Evolutionary conservation across 257 asterid species (phyloP).

Genomic region (Solanum tarapatanum): DNA sequence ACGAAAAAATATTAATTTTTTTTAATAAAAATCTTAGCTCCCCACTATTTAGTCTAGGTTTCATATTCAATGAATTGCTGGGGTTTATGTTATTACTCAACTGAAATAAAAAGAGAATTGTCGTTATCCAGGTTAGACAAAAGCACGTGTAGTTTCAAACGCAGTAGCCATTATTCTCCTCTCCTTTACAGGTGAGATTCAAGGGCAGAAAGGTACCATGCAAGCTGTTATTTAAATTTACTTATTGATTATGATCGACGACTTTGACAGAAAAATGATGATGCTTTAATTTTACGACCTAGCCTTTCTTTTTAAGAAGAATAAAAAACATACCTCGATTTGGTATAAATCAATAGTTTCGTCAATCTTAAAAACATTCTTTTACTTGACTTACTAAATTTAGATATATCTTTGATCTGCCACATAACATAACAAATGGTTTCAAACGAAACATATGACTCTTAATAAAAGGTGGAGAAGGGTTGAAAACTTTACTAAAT

Average conservation of each 20-base stretch:
- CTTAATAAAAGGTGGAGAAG: not conserved
- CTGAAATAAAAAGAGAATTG: slow-evolving; percentile 22
- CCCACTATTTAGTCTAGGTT: not conserved
- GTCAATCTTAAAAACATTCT: not conserved
- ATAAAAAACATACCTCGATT: no score
- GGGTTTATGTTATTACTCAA: not conserved
- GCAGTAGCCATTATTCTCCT: not conserved
- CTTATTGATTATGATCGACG: not conserved
- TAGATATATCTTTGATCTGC: no score
- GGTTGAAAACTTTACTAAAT: not conserved
- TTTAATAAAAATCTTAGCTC: not conserved
- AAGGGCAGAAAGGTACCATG: not conserved
- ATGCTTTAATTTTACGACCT: not conserved
- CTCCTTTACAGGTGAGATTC: not conserved
- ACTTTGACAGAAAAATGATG: not conserved
- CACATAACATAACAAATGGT: no score
- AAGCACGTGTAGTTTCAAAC: not conserved
- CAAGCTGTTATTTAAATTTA: not conserved
- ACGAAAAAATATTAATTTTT: not conserved
- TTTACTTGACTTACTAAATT: no score
- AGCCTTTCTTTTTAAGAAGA: no score
- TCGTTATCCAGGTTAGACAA: slow-evolving; percentile 12
- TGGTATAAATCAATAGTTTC: not conserved
- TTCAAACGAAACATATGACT: not conserved
- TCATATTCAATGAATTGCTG: not conserved